These are phyloP conservation scores for Apiospora arundinis DNA, from an alignment of 2,329 filamentous ascomycete genomes.

Conservation along the genomic window DNA sequence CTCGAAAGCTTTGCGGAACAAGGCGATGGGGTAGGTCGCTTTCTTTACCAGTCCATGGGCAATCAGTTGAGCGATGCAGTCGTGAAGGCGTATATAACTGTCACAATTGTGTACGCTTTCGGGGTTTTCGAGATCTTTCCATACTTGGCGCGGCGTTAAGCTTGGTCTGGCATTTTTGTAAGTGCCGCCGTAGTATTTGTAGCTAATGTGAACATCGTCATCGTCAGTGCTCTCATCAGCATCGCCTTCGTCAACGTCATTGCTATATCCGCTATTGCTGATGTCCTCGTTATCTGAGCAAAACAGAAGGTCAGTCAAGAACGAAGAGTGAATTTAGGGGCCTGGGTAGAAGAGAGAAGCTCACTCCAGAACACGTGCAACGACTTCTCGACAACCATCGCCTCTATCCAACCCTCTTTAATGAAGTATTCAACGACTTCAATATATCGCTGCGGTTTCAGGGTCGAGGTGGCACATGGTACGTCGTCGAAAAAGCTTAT, in stretches of 20 bases:
- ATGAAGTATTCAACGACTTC: neutral
- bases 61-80: neutral
- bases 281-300: neutral
- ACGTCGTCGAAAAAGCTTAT: no score
- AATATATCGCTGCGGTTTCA: neutral
- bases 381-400: neutral
- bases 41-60: no score
- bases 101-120: neutral
- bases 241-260: neutral
- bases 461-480: neutral
- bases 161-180: no score
- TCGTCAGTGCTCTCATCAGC: neutral
- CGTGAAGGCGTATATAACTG: neutral
- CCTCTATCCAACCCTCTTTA: neutral
- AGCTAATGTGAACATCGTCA: no score
- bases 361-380: neutral
- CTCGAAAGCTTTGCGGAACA: no score
- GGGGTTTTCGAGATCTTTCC: neutral
- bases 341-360: neutral
- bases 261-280: neutral
- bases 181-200: no score
- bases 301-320: neutral
- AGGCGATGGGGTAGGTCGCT: no score
- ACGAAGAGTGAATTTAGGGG: no score
- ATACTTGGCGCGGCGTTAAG: neutral